These are phyloP conservation scores for Nepenthes alata DNA, from an alignment of 179 eudicot genomes.

Conservation along the genomic window DNA sequence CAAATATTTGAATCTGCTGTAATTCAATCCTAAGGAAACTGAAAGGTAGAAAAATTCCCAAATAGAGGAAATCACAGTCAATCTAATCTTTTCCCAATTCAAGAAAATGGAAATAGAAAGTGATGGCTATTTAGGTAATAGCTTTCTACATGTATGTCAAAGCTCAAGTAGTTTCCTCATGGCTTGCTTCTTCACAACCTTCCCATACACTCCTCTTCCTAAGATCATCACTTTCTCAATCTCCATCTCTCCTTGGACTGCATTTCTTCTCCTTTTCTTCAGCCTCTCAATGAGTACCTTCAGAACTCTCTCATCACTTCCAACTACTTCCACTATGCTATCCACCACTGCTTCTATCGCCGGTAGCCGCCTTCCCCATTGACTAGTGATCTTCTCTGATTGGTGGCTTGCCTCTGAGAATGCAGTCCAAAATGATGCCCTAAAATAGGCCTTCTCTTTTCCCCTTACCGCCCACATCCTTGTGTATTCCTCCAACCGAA, in stretches of 20 bases:
- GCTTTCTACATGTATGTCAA: slow-evolving; percentile 17
- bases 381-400: slow-evolving; percentile 46
- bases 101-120: no score
- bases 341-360: slow-evolving; percentile 44
- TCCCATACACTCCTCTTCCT: slow-evolving; percentile 93
- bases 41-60: no score
- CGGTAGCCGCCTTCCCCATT: slow-evolving; percentile 76
- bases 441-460: slow-evolving; percentile 56
- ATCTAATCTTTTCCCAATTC: no score
- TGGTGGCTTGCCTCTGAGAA: slow-evolving; percentile 30
- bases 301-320: slow-evolving; percentile 66
- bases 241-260: slow-evolving; percentile 31
- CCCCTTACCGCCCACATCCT: slow-evolving; percentile 57
- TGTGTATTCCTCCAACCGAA: slow-evolving; percentile 61
- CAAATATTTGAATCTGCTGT: no score
- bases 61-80: no score
- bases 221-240: slow-evolving; percentile 64
- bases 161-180: slow-evolving; percentile 49
- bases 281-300: slow-evolving; percentile 39
- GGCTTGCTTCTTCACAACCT: slow-evolving; percentile 68
- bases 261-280: slow-evolving; percentile 36
- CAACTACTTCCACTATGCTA: slow-evolving; percentile 55
- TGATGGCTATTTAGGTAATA: slow-evolving; percentile 7
- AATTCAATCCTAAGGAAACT: no score
- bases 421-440: slow-evolving; percentile 76